Base-by-base conservation (phyloP, 2,329 filamentous ascomycete genomes). In the Neoscytalidium dimidiatum region DNA sequence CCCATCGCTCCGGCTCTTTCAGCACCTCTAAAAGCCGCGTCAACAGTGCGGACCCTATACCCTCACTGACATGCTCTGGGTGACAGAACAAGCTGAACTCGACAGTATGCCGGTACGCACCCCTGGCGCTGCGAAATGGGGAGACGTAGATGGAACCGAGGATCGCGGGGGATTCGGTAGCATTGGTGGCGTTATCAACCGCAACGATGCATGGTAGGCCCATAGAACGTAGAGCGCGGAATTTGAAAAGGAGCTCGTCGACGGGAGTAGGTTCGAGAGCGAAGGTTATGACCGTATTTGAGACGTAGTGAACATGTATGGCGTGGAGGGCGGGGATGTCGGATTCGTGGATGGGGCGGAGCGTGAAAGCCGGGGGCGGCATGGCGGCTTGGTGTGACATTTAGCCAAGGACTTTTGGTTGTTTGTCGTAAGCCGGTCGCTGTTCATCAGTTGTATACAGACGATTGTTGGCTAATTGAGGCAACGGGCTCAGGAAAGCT, bases 21-120 rank as follows among this genome's bases (percentile, higher is more conserved):
- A 79, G 67, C n/a, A 69, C 48, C 2, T 69, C 69, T 48, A 79
- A 35, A 1, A 80, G 53, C 43, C 67, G 67, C 17, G 64, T 65
- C 11, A 80, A 68, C 19, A 80, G 66, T 38, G 31, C 58, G 3
- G 74, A 71, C 4, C 79, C 79, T 33, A 79, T 69, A 3, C 75
- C 74, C 19, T 67, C 69, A 2, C 67, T 69, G 14, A 68, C 72
- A 48, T 79, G 66, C 0, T 74, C 71, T 1, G 74, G 76, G 65
- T 77, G 77, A 52, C 78, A 73, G 64, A 79, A 80, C 13, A 81
- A 68, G 0, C 73, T 74, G 6, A 80, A 68, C 66, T 81, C 79
- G 8, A 79, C 78, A 0, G 78, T 79, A 7, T 78, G 72, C 13
- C 72, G 75, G 66, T 80, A 81, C 1, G 75, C 75, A 21, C 74